phyloP scores from a whole-genome alignment of 2,329 filamentous ascomycete species.

The Cryphonectria nitschkei region DNA sequence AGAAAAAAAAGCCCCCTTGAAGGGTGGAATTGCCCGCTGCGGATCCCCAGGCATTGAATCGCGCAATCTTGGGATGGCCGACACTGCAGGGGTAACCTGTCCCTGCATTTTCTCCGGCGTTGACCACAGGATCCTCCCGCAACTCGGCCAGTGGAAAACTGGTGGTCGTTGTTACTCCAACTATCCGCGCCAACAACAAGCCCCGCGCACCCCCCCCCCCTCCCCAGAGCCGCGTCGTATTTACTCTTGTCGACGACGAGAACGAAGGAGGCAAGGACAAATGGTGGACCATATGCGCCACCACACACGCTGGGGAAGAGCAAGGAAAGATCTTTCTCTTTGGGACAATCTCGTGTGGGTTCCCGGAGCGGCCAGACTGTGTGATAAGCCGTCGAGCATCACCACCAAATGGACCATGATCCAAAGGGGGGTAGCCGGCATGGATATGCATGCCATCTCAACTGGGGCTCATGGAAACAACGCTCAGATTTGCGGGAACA shows the following conservation, averaged over 20 bases:
- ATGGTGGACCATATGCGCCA: not conserved
- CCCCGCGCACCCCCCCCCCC: too few species aligned
- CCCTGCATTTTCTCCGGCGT: conserved; percentile 24
- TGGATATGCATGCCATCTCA: conserved; percentile 26
- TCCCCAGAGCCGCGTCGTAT: not conserved
- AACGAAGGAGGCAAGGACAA: not conserved
- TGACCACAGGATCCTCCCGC: conserved; percentile 29
- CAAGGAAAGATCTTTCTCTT: conserved; percentile 1
- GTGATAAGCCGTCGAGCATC: conserved; percentile 3
- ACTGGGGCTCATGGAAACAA: conserved; percentile 18
- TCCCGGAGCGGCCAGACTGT: not conserved
- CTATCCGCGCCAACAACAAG: not conserved
- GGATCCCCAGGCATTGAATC: conserved; percentile 40
- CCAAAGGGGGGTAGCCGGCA: conserved; percentile 9
- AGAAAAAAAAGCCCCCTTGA: conserved; percentile 2
- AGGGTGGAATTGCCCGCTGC: conserved; percentile 25
- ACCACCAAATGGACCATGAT: not conserved
- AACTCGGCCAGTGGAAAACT: not conserved
- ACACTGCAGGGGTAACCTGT: conserved; percentile 26
- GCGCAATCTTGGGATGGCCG: conserved; percentile 44
- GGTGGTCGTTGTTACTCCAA: not conserved
- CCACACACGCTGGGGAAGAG: not conserved
- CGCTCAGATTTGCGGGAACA: conserved; percentile 26
- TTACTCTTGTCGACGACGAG: not conserved
- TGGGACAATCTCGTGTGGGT: not conserved